These are phyloP conservation scores for Coniochaeta ligniaria DNA, from an alignment of 2,329 filamentous ascomycete genomes.

Conservation along the genomic window DNA sequence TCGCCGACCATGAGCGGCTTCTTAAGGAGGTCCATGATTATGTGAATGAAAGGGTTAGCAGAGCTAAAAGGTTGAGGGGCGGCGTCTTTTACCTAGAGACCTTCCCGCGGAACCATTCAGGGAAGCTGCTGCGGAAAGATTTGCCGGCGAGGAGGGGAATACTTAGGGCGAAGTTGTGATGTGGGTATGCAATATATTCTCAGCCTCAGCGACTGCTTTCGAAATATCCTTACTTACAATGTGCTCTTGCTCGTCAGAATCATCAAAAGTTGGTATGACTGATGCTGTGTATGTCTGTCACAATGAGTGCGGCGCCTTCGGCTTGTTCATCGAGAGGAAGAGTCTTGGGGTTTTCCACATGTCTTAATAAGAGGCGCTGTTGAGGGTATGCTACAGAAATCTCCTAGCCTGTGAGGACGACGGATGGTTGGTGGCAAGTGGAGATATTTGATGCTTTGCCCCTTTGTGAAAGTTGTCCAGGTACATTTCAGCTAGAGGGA, in stretches of 20 bases:
- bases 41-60: slow-evolving; percentile 19
- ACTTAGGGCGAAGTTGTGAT: not conserved
- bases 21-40: slow-evolving; percentile 14
- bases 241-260: too few species aligned
- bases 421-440: too few species aligned
- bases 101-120: slow-evolving; percentile 19
- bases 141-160: not conserved
- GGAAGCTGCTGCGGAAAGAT: slow-evolving; percentile 19
- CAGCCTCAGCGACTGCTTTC: too few species aligned
- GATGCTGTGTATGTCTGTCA: not conserved
- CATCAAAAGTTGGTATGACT: too few species aligned
- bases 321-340: not conserved
- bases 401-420: slow-evolving; percentile 8
- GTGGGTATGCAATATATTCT: too few species aligned
- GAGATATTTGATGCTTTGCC: too few species aligned
- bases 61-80: slow-evolving; percentile 22
- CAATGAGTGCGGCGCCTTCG: not conserved
- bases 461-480: too few species aligned
- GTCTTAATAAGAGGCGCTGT: not conserved
- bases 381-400: not conserved
- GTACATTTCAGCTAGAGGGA: too few species aligned
- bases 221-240: too few species aligned
- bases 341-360: not conserved
- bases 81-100: slow-evolving; percentile 15
- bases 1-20: not conserved